Evolutionary conservation across 768 basidiomycete genomes (phyloP).

Genomic region (Phylloporus sp.): DNA sequence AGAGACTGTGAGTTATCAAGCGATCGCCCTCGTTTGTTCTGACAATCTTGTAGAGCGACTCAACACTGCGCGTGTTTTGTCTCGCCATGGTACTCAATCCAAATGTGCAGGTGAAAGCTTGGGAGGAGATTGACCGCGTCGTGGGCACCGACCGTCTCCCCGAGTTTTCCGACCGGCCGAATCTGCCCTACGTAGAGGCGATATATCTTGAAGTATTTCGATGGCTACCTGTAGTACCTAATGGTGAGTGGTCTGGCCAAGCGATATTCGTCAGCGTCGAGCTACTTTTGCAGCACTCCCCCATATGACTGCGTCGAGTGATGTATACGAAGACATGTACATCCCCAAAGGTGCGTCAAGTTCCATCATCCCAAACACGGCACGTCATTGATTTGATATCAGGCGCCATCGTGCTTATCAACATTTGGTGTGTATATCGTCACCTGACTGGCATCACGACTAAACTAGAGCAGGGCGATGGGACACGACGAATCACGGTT

Average conservation of each 20-base stretch:
- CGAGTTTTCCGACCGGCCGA: constrained; percentile 21
- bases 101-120: constrained; percentile 29
- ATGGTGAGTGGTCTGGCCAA: constrained; percentile 18
- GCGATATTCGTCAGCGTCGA: not conserved
- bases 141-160: constrained; percentile 31
- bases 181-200: constrained; percentile 32
- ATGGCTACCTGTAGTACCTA: constrained; percentile 29
- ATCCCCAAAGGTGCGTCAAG: constrained; percentile 25
- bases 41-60: constrained; percentile 10
- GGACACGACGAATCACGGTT: constrained; percentile 50
- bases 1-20: constrained; percentile 22
- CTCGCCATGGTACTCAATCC: constrained; percentile 34
- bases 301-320: constrained; percentile 19
- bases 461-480: constrained; percentile 35
- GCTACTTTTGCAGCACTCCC: constrained; percentile 16
- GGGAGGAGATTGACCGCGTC: constrained; percentile 30
- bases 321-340: constrained; percentile 29
- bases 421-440: constrained; percentile 19
- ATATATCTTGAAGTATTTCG: constrained; percentile 30
- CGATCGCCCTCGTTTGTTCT: not conserved
- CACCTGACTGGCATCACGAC: not conserved
- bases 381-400: not conserved
- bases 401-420: constrained; percentile 24
- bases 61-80: constrained; percentile 23
- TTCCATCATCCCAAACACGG: not conserved